phyloP scores from a whole-genome alignment of 805 yeast species.

The Spathaspora sp. region DNA sequence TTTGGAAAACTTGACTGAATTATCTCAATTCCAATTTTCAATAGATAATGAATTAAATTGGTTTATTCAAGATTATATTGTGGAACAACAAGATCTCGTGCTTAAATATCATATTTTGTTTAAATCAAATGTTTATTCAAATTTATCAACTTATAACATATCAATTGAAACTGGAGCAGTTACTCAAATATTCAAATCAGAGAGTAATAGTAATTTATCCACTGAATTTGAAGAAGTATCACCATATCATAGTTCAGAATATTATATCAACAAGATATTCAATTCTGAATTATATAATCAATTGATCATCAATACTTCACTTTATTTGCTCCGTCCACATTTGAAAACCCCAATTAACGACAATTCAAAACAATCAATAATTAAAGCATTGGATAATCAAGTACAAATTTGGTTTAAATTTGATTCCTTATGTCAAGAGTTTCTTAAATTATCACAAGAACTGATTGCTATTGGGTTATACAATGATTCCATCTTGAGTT shows the following conservation, averaged over 20 bases:
- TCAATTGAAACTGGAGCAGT: slow-evolving; percentile 13
- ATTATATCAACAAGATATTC: slow-evolving; percentile 44
- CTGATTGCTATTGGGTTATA: slow-evolving; percentile 42
- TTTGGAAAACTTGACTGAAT: slow-evolving; percentile 5
- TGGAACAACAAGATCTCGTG: neutral
- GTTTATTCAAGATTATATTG: slow-evolving; percentile 42
- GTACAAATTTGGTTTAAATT: slow-evolving; percentile 64
- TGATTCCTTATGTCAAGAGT: slow-evolving; percentile 68
- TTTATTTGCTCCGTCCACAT: slow-evolving; percentile 21
- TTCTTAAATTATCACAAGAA: slow-evolving; percentile 58
- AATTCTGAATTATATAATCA: slow-evolving; percentile 47
- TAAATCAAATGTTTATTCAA: slow-evolving; percentile 60
- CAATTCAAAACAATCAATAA: neutral
- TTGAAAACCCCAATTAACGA: neutral
- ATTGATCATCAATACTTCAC: slow-evolving; percentile 48
- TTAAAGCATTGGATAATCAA: slow-evolving; percentile 17
- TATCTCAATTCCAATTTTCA: slow-evolving; percentile 8
- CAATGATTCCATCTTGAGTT: slow-evolving; percentile 14
- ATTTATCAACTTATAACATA: slow-evolving; percentile 27
- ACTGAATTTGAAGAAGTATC: slow-evolving; percentile 16
- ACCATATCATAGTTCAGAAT: slow-evolving; percentile 29
- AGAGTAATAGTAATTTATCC: slow-evolving; percentile 3
- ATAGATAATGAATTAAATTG: slow-evolving; percentile 19
- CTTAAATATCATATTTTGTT: slow-evolving; percentile 42
- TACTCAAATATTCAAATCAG: slow-evolving; percentile 12